Evolutionary conservation across 2,329 filamentous ascomycete genomes (phyloP), one percentile per base, ranked within the genome.

Genomic region (Paecilomyces dactylethromorphus): DNA sequence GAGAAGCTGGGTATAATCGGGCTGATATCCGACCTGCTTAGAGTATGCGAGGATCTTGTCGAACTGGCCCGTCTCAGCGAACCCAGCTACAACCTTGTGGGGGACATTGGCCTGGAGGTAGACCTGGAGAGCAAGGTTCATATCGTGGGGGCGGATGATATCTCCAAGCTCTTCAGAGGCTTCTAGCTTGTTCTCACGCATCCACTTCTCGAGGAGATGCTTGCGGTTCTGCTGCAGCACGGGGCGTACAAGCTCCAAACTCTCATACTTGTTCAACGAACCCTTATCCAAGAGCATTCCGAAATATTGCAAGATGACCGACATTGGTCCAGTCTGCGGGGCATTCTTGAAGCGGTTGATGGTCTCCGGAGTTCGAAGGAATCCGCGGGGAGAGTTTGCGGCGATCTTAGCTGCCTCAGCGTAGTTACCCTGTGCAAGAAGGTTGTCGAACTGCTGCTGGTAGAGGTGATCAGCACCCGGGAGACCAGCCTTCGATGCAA

Each of bases 251-350:
- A 99, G 83, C 79, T 99, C 94, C 45, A 99, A 81, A 53, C 92
- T 96, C 78, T 99, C 94, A 65, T 96, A 90, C 72, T 88, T 87
- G 79, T 99, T 99, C 53, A 99, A 81, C 29, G 85, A 85, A 59
- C 94, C 93, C 84, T 99, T 97, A 74, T 99, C 95, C 33, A 99
- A 83, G 51, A 99, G 83, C 85, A 97, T 92, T 62, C 94, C 94
- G 67, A 99, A 99, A 78, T 99, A 99, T 73, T 97, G 94, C 56
- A 99, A 82, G 60, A 97, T 96, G 66, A 91, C 87, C 1, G 94
- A 96, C 78, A 99, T 91, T 73, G 95, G 73, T 8, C 73, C 73
- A 29, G 70, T 91, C 62, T 87, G 84, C 13, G 91, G 91, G 15
- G 95, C 82, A 58, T 85, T 86, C 84, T 97, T 97, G 80, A 99